Evolutionary conservation across 495 filamentous ascomycete genomes (phyloP).

Genomic region (Tuber indicum): DNA sequence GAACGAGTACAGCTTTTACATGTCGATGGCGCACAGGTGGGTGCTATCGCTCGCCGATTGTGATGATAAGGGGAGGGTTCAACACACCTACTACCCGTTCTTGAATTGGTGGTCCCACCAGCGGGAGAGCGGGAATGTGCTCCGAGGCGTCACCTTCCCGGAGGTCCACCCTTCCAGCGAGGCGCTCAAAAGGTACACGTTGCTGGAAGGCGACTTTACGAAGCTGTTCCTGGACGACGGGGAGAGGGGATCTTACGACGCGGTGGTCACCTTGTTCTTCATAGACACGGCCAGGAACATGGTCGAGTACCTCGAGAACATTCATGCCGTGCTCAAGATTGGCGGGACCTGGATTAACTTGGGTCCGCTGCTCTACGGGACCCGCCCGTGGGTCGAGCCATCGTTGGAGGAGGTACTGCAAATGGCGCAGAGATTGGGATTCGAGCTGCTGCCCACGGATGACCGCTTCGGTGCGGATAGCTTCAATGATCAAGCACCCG

Average conservation of each 20-base stretch:
- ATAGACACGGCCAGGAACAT: constrained; percentile 94
- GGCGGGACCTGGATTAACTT: constrained; percentile 83
- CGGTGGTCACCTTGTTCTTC: constrained; percentile 86
- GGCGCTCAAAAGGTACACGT: constrained; percentile 28
- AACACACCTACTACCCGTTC: constrained; percentile 44
- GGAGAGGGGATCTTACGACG: constrained; percentile 62
- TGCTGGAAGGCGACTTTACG: constrained; percentile 49
- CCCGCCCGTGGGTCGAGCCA: constrained; percentile 58
- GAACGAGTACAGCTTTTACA: constrained; percentile 48
- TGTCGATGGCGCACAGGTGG: constrained; percentile 46
- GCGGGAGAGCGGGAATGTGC: constrained; percentile 44
- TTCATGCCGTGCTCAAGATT: constrained; percentile 66
- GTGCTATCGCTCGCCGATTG: constrained; percentile 24
- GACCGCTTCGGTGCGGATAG: constrained; percentile 38
- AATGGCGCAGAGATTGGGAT: constrained; percentile 70
- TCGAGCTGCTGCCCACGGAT: constrained; percentile 55
- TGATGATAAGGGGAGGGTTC: constrained; percentile 9
- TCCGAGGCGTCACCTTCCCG: constrained; percentile 45
- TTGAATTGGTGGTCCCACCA: constrained; percentile 50
- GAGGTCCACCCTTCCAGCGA: constrained; percentile 22
- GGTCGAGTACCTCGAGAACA: constrained; percentile 76
- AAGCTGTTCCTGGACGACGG: constrained; percentile 37
- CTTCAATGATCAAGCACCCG: constrained; percentile 44
- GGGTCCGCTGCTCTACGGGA: constrained; percentile 69
- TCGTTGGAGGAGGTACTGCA: constrained; percentile 77